phyloP scores from a whole-genome alignment of 2,329 filamentous ascomycete genomes.

The Pezizomycotina sp. region DNA sequence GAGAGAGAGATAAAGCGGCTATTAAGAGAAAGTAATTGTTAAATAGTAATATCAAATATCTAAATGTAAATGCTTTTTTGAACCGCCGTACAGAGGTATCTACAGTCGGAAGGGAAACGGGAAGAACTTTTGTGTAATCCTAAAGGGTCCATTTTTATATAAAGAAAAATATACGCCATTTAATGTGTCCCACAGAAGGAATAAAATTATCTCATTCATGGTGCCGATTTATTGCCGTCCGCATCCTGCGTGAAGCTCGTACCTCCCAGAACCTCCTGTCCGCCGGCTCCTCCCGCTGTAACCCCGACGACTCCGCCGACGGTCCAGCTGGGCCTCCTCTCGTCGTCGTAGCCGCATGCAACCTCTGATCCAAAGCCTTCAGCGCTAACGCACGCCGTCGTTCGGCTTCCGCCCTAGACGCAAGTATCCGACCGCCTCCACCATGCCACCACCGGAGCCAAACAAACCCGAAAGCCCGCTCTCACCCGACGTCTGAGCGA shows the following conservation, averaged over 20 bases:
- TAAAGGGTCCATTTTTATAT: no score
- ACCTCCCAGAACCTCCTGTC: slow-evolving; percentile 18
- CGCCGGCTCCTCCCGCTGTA: background rate
- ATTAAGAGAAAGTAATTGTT: no score
- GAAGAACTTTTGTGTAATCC: no score
- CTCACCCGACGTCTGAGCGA: slow-evolving; percentile 40
- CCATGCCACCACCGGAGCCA: slow-evolving; percentile 31
- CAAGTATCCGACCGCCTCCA: slow-evolving; percentile 21
- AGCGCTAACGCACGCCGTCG: slow-evolving; percentile 73
- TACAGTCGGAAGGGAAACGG: no score
- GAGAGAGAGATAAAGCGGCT: no score
- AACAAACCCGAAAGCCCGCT: slow-evolving; percentile 11
- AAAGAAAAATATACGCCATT: no score
- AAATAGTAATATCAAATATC: no score
- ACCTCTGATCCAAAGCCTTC: slow-evolving; percentile 76
- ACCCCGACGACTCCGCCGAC: no score
- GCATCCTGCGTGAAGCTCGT: slow-evolving; percentile 20
- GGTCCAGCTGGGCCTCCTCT: slow-evolving; percentile 26
- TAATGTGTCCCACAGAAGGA: background rate
- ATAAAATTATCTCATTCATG: slow-evolving; percentile 10
- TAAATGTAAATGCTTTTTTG: no score
- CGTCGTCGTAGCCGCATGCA: slow-evolving; percentile 61
- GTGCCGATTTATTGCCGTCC: slow-evolving; percentile 6
- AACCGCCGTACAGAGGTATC: no score
- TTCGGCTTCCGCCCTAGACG: slow-evolving; percentile 77